phyloP scores from a whole-genome alignment of 164 flowering plant genomes.

The Stephania yunnanensis region DNA sequence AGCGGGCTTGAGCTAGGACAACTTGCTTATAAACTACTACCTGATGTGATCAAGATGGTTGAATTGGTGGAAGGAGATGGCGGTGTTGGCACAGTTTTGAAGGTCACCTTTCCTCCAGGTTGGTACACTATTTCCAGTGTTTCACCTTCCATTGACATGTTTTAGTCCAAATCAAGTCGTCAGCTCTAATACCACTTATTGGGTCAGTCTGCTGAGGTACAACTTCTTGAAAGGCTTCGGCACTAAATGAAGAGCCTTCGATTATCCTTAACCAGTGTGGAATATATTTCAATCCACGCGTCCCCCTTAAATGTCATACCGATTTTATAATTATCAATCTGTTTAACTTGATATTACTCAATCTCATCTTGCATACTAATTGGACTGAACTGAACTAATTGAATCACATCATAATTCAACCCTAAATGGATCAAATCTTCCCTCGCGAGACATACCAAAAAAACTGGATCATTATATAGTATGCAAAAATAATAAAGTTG shows the following conservation, averaged over 20 bases:
- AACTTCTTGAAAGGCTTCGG: background rate
- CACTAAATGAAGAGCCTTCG: background rate
- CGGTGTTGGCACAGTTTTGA: conserved; percentile 16
- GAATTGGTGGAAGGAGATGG: conserved; percentile 18
- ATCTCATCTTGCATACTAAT: too few relatives aligned
- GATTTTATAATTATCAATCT: too few relatives aligned
- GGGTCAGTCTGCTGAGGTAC: background rate
- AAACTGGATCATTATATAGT: too few relatives aligned
- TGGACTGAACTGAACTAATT: too few relatives aligned
- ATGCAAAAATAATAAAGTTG: too few relatives aligned
- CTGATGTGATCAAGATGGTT: conserved; percentile 5
- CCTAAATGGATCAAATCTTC: too few relatives aligned
- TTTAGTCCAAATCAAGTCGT: background rate
- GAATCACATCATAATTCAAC: too few relatives aligned
- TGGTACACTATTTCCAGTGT: too few relatives aligned
- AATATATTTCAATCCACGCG: background rate
- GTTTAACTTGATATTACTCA: too few relatives aligned
- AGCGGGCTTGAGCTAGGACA: conserved; percentile 6
- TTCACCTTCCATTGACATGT: too few relatives aligned
- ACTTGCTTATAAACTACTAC: conserved; percentile 1
- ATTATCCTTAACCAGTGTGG: background rate
- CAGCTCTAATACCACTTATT: background rate
- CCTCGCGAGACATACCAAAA: too few relatives aligned
- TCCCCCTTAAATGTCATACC: too few relatives aligned
- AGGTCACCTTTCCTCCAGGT: conserved; percentile 9